phyloP scores from a whole-genome alignment of 805 yeast genomes.

The Metschnikowia picachoensis region DNA sequence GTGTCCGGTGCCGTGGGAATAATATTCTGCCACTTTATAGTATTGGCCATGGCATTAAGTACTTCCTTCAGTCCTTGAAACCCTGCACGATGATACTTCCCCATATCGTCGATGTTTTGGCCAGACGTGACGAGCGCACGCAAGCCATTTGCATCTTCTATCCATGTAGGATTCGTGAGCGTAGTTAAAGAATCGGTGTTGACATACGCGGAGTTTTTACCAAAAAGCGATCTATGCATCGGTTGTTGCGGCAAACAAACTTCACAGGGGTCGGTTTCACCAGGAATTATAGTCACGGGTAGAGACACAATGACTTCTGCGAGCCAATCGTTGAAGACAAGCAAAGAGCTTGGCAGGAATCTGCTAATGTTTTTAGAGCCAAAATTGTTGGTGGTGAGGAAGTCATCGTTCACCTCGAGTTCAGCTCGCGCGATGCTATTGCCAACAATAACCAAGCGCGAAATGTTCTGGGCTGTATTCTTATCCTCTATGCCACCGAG shows the following conservation, averaged over 20 bases:
- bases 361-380: constrained; percentile 53
- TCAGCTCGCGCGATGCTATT: constrained; percentile 48
- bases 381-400: constrained; percentile 39
- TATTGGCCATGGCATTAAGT: constrained; percentile 49
- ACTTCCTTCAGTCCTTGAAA: constrained; percentile 21
- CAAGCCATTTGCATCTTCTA: constrained; percentile 48
- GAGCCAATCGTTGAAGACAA: constrained; percentile 58
- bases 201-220: constrained; percentile 39
- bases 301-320: constrained; percentile 52
- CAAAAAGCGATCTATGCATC: constrained; percentile 72
- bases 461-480: constrained; percentile 27
- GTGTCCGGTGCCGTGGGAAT: constrained; percentile 98
- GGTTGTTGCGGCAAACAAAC: constrained; percentile 85
- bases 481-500: constrained; percentile 38
- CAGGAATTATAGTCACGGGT: constrained; percentile 81
- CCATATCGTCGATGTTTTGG: constrained; percentile 76
- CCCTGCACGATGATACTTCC: constrained; percentile 50
- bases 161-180: constrained; percentile 68
- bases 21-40: constrained; percentile 78
- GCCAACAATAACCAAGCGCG: constrained; percentile 68
- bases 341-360: constrained; percentile 45
- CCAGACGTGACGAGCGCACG: constrained; percentile 76
- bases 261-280: constrained; percentile 82
- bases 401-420: constrained; percentile 21
- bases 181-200: constrained; percentile 17